These are phyloP conservation scores for Aspergillus sparsus DNA, from an alignment of 495 filamentous ascomycete species.

Conservation along the genomic window DNA sequence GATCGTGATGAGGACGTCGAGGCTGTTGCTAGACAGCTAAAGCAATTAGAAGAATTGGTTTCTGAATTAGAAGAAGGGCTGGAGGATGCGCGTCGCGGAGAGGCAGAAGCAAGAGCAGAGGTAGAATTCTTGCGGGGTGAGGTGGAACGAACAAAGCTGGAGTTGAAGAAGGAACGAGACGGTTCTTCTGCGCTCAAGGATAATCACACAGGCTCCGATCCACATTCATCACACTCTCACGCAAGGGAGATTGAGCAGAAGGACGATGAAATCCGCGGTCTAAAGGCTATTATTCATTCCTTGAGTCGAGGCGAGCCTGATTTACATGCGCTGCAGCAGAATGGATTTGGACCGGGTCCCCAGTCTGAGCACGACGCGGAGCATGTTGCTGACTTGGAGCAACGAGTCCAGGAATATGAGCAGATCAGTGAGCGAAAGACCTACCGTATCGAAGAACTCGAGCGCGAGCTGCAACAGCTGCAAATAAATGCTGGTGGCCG, in stretches of 20 bases:
- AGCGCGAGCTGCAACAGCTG: conserved; percentile 77
- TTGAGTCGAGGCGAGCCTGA: conserved; percentile 70
- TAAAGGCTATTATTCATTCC: conserved; percentile 98
- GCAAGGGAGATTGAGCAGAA: conserved; percentile 83
- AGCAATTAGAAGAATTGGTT: conserved; percentile 93
- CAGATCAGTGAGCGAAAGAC: conserved; percentile 68
- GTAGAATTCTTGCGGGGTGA: conserved; percentile 96
- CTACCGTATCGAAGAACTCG: conserved; percentile 82
- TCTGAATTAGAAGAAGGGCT: conserved; percentile 95
- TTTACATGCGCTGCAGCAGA: conserved; percentile 31
- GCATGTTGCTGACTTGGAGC: conserved; percentile 58
- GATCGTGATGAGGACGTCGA: conserved; percentile 87
- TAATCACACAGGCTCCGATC: conserved; percentile 51
- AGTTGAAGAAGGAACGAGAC: conserved; percentile 87
- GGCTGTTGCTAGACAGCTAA: conserved; percentile 83
- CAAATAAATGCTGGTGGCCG: conserved; percentile 32
- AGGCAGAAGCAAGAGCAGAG: conserved; percentile 93
- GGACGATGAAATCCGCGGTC: conserved; percentile 93
- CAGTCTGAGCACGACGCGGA: conserved; percentile 35
- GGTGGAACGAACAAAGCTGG: conserved; percentile 88
- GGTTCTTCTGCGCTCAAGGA: conserved; percentile 67
- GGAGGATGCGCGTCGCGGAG: conserved; percentile 93
- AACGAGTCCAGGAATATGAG: conserved; percentile 75
- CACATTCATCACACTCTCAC: conserved; percentile 51
- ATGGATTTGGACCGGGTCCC: conserved; percentile 23